These are phyloP conservation scores for Oryza longistaminata DNA, from an alignment of 176 grass and related monocot species.

Conservation along the genomic window DNA sequence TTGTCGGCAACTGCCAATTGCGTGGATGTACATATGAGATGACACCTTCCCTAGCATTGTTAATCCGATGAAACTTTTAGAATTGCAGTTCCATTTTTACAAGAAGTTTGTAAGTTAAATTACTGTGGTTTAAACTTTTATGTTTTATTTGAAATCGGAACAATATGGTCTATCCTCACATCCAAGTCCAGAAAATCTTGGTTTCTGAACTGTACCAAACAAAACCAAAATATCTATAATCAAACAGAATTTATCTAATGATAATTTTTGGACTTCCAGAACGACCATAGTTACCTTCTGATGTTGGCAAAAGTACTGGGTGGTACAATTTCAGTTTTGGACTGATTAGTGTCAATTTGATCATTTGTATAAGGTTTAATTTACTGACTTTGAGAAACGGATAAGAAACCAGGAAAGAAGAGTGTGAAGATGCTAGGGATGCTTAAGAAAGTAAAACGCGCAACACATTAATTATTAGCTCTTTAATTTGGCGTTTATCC, in stretches of 20 bases:
- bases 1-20: not conserved
- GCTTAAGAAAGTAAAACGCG: not conserved
- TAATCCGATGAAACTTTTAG: not conserved
- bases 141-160: too few relatives aligned
- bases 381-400: constrained; percentile 17
- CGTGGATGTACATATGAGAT: not conserved
- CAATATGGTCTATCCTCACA: too few relatives aligned
- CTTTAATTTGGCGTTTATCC: not conserved
- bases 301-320: not conserved
- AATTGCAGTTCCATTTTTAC: not conserved
- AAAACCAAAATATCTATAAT: not conserved
- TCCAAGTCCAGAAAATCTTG: too few relatives aligned
- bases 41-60: not conserved
- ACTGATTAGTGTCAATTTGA: constrained; percentile 1
- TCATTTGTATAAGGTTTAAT: not conserved
- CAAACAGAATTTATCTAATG: not conserved
- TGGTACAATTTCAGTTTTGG: not conserved
- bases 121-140: too few relatives aligned
- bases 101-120: too few relatives aligned
- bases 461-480: not conserved
- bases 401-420: not conserved
- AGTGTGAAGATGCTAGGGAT: not conserved
- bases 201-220: too few relatives aligned
- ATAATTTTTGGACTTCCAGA: not conserved
- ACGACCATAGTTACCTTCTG: not conserved